phyloP scores from a whole-genome alignment of 2,329 filamentous ascomycete species.

The Exophiala xenobiotica region DNA sequence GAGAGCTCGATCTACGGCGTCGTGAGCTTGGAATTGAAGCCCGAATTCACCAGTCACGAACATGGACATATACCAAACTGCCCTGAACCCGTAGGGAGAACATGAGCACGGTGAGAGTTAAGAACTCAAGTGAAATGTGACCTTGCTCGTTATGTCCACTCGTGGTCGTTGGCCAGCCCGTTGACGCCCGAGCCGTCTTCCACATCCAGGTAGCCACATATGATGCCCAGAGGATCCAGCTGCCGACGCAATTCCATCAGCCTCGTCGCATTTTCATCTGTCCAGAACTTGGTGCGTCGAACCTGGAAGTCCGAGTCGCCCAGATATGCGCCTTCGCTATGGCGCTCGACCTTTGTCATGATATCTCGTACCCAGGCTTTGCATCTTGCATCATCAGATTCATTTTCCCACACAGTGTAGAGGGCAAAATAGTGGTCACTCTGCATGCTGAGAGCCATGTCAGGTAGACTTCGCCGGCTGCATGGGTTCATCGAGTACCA shows the following conservation, averaged over 20 bases:
- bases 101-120: neutral
- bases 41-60: too few species aligned
- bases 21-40: too few species aligned
- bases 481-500: conserved; percentile 55
- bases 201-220: conserved; percentile 47
- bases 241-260: conserved; percentile 42
- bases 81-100: too few species aligned
- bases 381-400: conserved; percentile 46
- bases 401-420: conserved; percentile 53
- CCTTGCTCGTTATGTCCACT: too few species aligned
- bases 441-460: conserved; percentile 58
- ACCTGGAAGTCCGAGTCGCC: conserved; percentile 56
- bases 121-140: neutral
- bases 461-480: conserved; percentile 42
- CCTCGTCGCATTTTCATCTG: conserved; percentile 40
- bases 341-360: conserved; percentile 42
- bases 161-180: conserved; percentile 46
- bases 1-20: too few species aligned
- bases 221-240: conserved; percentile 30
- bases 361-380: conserved; percentile 46
- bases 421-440: conserved; percentile 58
- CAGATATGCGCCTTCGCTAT: conserved; percentile 53
- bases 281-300: conserved; percentile 51
- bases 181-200: conserved; percentile 33
- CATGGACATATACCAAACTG: too few species aligned